Conservation (phyloP, 1,139 yeast species). For the Arxiozyma telluris region DNA sequence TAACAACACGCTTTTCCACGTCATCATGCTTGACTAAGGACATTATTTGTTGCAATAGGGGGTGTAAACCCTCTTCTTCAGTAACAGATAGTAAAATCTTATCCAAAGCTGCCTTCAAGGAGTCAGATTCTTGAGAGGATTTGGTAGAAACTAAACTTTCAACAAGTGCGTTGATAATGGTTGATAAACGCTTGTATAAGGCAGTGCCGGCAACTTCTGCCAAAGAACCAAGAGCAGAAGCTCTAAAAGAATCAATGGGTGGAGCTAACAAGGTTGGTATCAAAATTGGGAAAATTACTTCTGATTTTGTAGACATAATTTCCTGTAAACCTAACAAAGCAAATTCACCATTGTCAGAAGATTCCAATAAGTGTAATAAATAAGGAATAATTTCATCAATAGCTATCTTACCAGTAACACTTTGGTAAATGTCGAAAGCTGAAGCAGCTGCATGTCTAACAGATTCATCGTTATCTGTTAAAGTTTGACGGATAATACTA, state of each 20-base stretch:
- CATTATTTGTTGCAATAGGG: conserved; percentile 73
- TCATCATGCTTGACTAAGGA: conserved; percentile 73
- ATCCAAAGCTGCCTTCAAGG: conserved; percentile 52
- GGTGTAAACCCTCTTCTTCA: conserved; percentile 75
- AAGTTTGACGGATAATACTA: conserved; percentile 65
- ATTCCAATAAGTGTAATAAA: conserved; percentile 61
- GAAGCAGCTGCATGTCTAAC: conserved; percentile 89
- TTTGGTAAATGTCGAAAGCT: conserved; percentile 82
- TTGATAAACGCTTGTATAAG: conserved; percentile 59
- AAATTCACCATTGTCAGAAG: conserved; percentile 53
- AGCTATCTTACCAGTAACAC: conserved; percentile 71
- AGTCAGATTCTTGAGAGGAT: conserved; percentile 33
- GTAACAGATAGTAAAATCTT: conserved; percentile 62
- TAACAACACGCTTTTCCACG: conserved; percentile 51
- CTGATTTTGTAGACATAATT: conserved; percentile 85
- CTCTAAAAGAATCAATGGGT: conserved; percentile 79
- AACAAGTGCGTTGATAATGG: conserved; percentile 64
- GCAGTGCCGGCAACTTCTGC: conserved; percentile 90
- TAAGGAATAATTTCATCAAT: conserved; percentile 85
- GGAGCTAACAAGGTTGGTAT: conserved; percentile 76
- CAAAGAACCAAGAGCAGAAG: conserved; percentile 77
- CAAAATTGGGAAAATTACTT: conserved; percentile 86
- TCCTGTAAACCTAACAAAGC: conserved; percentile 87
- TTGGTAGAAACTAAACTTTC: conserved; percentile 43
- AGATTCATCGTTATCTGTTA: conserved; percentile 60